Evolutionary conservation across 1,284 basidiomycete genomes (phyloP), one percentile per base, ranked within the genome.

Genomic region (Naganishia cerealis): DNA sequence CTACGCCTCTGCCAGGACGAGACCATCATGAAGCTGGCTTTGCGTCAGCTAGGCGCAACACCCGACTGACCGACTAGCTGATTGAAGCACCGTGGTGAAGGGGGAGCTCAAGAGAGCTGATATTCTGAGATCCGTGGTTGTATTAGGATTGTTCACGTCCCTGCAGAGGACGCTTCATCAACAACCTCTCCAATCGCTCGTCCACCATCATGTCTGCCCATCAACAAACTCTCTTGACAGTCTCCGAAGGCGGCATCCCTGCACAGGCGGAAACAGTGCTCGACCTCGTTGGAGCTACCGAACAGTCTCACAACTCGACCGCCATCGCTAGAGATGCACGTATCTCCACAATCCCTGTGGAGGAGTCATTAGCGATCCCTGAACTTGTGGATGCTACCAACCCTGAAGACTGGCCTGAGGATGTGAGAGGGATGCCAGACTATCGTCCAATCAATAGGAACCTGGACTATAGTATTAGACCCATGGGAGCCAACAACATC

Each of bases 401-500:
- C 38, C 67, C 67, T 15, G 40, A 21, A 18, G 43, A 57, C 18
- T 68, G 67, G 67, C 67, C 67, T 12, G 55, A 40, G 9, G 50
- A 29, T 24, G 33, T 55, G 4, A 52, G 54, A 12, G 67, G 67
- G 6, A 33, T 68, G 33, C 67, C 67, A 7, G 26, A 21, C 2
- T 68, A 57, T 24, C 52, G 67, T 15, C 59, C 67, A 33, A 24
- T 68, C 12, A 42, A 62, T 18, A 40, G 38, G 24, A n/a, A 52
- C 13, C 18, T 65, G 15, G 57, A 62, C 26, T 40, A 55, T 9
- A 39, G 36, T 13, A 55, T 67, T 1, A 42, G 48, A 12, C 68
- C 68, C 0, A 55, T 70, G 52, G 68, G 68, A n/a, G 57, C 66
- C 53, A 67, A 70, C 38, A 57, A 57, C 53, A 57, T 57, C 53